phyloP scores from a whole-genome alignment of 192 early-diverging fungal species.

The Pilaira anomala region DNA sequence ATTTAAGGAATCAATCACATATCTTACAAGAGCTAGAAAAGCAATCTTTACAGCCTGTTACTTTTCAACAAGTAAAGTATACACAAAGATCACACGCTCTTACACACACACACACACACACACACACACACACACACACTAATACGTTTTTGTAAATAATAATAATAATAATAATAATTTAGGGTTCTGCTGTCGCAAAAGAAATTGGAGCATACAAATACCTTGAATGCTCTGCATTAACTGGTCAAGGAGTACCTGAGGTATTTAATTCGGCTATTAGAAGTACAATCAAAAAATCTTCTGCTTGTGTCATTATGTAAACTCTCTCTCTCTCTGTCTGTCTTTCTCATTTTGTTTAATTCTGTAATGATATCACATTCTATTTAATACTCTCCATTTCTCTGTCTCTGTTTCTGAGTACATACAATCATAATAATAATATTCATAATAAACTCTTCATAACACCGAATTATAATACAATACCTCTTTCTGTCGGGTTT shows the following conservation, averaged over 20 bases:
- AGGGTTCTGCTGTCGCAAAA: constrained; percentile 18
- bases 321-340: neutral
- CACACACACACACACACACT: too few species aligned
- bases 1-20: constrained; percentile 24
- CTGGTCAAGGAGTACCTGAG: constrained; percentile 21
- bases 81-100: too few species aligned
- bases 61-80: constrained; percentile 24
- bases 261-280: constrained; percentile 65
- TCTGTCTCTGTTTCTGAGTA: too few species aligned
- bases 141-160: neutral
- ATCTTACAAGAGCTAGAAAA: constrained; percentile 59
- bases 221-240: constrained; percentile 30
- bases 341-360: too few species aligned
- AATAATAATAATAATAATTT: neutral
- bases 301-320: constrained; percentile 10
- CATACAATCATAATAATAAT: too few species aligned
- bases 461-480: too few species aligned
- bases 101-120: too few species aligned
- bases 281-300: constrained; percentile 9
- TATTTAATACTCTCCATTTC: too few species aligned
- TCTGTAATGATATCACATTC: too few species aligned
- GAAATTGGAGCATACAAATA: constrained; percentile 21
- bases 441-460: too few species aligned
- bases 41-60: constrained; percentile 47
- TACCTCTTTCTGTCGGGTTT: too few species aligned